Base-by-base conservation (phyloP, 441 rosid species). In the Brassica balearica region DNA sequence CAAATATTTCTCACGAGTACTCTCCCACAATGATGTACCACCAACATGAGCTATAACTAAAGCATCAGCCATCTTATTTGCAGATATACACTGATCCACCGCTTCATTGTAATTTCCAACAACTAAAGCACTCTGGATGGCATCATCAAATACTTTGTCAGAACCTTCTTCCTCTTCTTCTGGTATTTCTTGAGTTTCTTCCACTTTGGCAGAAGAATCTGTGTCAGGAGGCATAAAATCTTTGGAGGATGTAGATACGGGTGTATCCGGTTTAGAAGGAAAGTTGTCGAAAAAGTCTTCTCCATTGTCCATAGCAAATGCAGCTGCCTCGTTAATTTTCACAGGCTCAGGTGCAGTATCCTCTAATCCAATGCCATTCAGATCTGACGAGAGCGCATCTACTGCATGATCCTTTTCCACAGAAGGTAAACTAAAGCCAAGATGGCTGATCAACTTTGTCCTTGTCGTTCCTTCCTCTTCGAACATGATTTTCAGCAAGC, bases 31-130 rank as follows among this genome's bases (percentile, higher is more conserved):
- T 34, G 41, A 1, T 34, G 41, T 34, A 34, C 41, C 41, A 34
- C 41, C 41, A 34, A 34, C 41, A 34, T 34, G 41, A 34, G 41
- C 41, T 34, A 34, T 34, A 74, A 96, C 95, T 84, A 94, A 90
- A 77, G 99, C 98, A 90, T 96, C 98, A 65, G 98, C 96, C 82
- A 89, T 85, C 80, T 93, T 91, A 86, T 92, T 90, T 75, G 92
- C 90, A 55, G 97, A 82, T 55, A 91, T 71, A 84, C 98, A 96
- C 80, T 83, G 91, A 20, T 86, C 92, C 84, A 96, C 99, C 55
- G 98, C 99, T 58, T 91, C 94, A 79, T 88, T 94, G 84, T 92
- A 91, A 84, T 96, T 91, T 75, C 99, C 99, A 36, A 96, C 94
- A 81, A 90, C 95, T 86, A 94, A 91, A 70, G 99, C 93, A 80